Evolutionary conservation across 331 rosid genomes (phyloP).

Genomic region (Malus hybrid): DNA sequence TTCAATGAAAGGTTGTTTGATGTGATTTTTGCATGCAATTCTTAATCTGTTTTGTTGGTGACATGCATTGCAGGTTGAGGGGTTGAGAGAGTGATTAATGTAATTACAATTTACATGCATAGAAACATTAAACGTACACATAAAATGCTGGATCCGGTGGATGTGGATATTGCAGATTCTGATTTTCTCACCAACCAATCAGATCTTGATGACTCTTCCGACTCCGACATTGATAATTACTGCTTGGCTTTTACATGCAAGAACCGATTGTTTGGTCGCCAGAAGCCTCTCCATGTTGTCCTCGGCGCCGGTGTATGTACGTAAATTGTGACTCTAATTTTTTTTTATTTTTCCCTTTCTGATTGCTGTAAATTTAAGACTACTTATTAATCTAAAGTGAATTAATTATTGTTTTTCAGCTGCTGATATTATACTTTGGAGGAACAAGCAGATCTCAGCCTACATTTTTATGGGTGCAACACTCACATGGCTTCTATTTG

Average conservation of each 20-base stretch:
- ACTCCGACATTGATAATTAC: slow-evolving; percentile 32
- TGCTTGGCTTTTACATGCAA: slow-evolving; percentile 22
- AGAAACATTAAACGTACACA: background rate
- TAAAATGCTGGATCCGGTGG: slow-evolving; percentile 24
- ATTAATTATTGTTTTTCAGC: slow-evolving; percentile 19
- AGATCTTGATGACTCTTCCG: slow-evolving; percentile 37
- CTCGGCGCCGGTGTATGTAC: slow-evolving; percentile 48
- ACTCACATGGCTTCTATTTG: slow-evolving; percentile 35
- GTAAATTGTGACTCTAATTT: background rate
- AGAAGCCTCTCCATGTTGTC: slow-evolving; percentile 41
- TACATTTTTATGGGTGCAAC: slow-evolving; percentile 34
- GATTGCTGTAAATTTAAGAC: background rate
- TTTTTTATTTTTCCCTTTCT: background rate
- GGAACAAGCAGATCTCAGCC: slow-evolving; percentile 33
- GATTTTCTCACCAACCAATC: slow-evolving; percentile 31
- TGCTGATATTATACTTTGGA: slow-evolving; percentile 61
- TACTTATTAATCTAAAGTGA: too few species aligned
- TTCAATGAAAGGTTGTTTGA: background rate
- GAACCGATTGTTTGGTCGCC: slow-evolving; percentile 48
- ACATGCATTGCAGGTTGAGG: background rate
- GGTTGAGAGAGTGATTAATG: background rate
- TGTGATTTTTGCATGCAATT: background rate
- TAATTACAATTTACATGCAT: background rate
- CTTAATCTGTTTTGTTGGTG: background rate
- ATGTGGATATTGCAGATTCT: slow-evolving; percentile 50